Evolutionary conservation across 495 filamentous ascomycete species (phyloP).

Genomic region (Filosporella fistucella): DNA sequence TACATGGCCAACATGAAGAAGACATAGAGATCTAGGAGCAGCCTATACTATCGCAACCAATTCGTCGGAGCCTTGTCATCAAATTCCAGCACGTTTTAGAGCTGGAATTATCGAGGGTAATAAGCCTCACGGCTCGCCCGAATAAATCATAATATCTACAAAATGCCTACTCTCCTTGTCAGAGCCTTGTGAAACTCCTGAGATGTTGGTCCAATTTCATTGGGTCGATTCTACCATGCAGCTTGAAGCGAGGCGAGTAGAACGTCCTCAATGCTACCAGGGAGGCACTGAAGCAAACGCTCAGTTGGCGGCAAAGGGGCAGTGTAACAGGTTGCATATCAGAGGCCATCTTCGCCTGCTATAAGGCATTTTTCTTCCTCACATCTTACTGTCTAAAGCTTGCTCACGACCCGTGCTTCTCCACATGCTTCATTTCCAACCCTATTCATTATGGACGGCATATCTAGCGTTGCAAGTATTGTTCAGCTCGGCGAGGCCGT

Average conservation of each 20-base stretch:
- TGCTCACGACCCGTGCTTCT: background rate
- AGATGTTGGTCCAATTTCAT: background rate
- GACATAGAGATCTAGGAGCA: no score
- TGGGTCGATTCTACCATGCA: background rate
- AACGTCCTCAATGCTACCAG: background rate
- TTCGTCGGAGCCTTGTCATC: no score
- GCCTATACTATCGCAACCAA: no score
- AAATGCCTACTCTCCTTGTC: no score
- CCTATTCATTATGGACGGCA: constrained; percentile 12
- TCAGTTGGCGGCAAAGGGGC: background rate
- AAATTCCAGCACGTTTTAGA: no score
- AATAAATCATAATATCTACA: no score
- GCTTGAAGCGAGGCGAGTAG: constrained; percentile 4
- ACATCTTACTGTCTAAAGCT: background rate
- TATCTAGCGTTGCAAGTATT: constrained; percentile 1
- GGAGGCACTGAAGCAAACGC: no score
- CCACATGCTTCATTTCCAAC: background rate
- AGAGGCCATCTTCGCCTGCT: background rate
- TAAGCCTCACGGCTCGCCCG: no score
- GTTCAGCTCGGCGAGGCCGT: constrained; percentile 10
- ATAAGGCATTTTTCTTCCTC: background rate
- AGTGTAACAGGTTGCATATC: background rate
- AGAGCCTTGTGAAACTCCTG: background rate
- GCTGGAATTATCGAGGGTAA: no score
- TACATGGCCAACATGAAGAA: no score